These are phyloP conservation scores for Cokeromyces recurvatus DNA, from an alignment of 371 early-diverging fungal species.

Conservation along the genomic window DNA sequence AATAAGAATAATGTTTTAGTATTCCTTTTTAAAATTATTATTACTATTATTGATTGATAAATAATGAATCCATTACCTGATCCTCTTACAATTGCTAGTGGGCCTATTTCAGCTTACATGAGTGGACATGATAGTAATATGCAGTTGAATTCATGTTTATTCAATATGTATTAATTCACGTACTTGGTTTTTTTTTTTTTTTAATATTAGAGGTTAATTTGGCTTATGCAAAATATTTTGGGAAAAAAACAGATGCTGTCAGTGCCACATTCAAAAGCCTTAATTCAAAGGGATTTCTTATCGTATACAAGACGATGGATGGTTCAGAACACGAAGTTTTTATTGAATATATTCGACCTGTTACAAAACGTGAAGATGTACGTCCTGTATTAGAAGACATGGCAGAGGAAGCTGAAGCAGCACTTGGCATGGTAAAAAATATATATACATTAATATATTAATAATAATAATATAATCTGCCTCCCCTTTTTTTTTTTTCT, in stretches of 20 bases:
- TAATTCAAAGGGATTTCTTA: slow-evolving; percentile 27
- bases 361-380: slow-evolving; percentile 36
- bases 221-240: slow-evolving; percentile 42
- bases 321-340: slow-evolving; percentile 19
- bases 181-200: too few species aligned
- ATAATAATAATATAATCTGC: neutral
- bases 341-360: slow-evolving; percentile 30
- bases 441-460: neutral
- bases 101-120: slow-evolving; percentile 45
- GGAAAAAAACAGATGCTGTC: slow-evolving; percentile 22
- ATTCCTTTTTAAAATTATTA: too few species aligned
- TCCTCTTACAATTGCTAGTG: slow-evolving; percentile 38
- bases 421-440: slow-evolving; percentile 40
- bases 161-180: too few species aligned
- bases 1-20: too few species aligned
- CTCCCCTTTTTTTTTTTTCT: too few species aligned
- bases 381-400: slow-evolving; percentile 40
- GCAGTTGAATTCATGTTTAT: neutral
- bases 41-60: too few species aligned
- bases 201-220: slow-evolving; percentile 34
- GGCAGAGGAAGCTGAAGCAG: slow-evolving; percentile 47
- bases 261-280: slow-evolving; percentile 38
- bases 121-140: slow-evolving; percentile 35
- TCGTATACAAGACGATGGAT: slow-evolving; percentile 21
- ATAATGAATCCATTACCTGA: slow-evolving; percentile 15